A percentile compares a stretch with the other conserved stretches of the same genome.
Conservation (phyloP, 106 monocot genomes). For the Allium cepa region DNA sequence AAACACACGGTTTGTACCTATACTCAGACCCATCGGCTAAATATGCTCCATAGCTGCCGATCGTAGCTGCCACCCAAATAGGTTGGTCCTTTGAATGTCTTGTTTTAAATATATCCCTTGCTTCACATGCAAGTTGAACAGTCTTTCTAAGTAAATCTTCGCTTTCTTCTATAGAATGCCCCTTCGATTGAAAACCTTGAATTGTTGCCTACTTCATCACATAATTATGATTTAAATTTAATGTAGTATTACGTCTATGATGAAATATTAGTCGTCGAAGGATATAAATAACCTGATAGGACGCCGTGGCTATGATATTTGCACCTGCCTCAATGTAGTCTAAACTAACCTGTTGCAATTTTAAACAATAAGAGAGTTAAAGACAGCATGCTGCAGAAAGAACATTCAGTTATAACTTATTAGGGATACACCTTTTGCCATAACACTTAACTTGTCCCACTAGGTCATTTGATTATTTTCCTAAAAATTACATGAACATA, state of each 20-base stretch:
- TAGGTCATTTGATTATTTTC: too few species aligned
- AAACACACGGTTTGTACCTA: constrained; percentile 16
- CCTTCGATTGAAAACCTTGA: constrained; percentile 76
- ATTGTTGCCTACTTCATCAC: constrained; percentile 57
- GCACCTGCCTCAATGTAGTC: constrained; percentile 96
- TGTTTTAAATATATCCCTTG: constrained; percentile 49
- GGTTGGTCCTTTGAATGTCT: constrained; percentile 15
- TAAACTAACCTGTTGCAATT: constrained; percentile 58
- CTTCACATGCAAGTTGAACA: constrained; percentile 83
- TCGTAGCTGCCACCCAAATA: constrained; percentile 75
- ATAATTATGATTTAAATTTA: too few species aligned
- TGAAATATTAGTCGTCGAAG: neutral
- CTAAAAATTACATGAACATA: too few species aligned
- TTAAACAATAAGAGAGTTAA: too few species aligned
- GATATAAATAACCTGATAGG: constrained; percentile 63
- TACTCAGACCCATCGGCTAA: constrained; percentile 97
- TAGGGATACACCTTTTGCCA: too few species aligned
- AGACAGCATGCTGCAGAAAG: too few species aligned
- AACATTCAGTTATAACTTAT: too few species aligned
- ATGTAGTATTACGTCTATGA: neutral
- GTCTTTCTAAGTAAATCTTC: constrained; percentile 71
- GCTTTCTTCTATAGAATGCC: constrained; percentile 64
- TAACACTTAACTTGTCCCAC: too few species aligned
- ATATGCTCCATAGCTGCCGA: constrained; percentile 96
- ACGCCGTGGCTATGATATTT: constrained; percentile 79